Percentiles rank a stretch among this genome's conserved stretches.
phyloP scores from a whole-genome alignment of 225 moss, liverwort and hornwort genomes.

The Bryum argenteum region DNA sequence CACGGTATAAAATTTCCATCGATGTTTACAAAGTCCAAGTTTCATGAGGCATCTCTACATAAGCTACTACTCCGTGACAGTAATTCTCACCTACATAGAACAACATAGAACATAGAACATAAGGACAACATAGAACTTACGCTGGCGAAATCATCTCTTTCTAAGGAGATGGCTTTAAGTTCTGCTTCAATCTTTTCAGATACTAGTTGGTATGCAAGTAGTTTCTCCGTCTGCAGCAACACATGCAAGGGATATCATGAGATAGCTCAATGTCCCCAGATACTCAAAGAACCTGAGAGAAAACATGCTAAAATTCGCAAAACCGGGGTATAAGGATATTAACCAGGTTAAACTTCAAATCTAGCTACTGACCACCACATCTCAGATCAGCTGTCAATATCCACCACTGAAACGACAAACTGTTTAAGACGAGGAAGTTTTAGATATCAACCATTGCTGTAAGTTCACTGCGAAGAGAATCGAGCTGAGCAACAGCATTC shows the following conservation, averaged over 20 bases:
- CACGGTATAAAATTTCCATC: slow-evolving; percentile 8
- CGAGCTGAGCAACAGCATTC: slow-evolving; percentile 41
- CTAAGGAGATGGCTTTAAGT: slow-evolving; percentile 47
- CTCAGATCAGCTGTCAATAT: neutral
- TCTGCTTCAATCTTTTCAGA: slow-evolving; percentile 43
- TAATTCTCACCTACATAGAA: neutral
- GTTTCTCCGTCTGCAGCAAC: slow-evolving; percentile 53
- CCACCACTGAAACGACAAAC: neutral
- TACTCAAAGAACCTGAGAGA: neutral
- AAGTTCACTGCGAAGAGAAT: slow-evolving; percentile 57
- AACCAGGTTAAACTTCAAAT: neutral
- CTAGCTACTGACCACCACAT: neutral
- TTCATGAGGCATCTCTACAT: neutral
- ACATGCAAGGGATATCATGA: slow-evolving; percentile 12
- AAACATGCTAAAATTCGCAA: slow-evolving; percentile 5
- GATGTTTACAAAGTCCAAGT: neutral
- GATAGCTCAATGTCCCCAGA: slow-evolving; percentile 2
- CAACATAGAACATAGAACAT: slow-evolving; percentile 4
- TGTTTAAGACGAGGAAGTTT: neutral
- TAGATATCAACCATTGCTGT: slow-evolving; percentile 44
- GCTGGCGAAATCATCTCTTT: slow-evolving; percentile 79
- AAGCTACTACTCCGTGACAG: neutral
- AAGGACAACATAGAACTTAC: slow-evolving; percentile 45
- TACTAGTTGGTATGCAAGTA: slow-evolving; percentile 30
- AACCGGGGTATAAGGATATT: slow-evolving; percentile 5